Base-by-base conservation (phyloP, 2,329 filamentous ascomycete genomes). In the Diplodia sapinea region DNA sequence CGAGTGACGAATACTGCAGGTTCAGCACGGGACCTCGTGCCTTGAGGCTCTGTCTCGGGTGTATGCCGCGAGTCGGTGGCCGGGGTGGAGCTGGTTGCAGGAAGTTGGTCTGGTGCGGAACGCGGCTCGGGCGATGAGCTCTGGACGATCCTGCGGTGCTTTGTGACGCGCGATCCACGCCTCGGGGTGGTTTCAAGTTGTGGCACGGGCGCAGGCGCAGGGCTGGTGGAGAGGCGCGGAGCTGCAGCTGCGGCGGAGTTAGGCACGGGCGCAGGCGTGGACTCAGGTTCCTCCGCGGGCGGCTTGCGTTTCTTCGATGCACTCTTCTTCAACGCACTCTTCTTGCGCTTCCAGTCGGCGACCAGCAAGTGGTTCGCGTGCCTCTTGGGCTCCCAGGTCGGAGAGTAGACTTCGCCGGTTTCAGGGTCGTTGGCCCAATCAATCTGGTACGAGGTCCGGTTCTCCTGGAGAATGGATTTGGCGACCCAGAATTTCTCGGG, bases 391-490 rank as follows among this genome's bases (percentile, higher is more conserved):
- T 82, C 86, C 87, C 87, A 89, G 57, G 78, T 83, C 11, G 82
- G 82, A 3, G 76, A 67, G 72, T 83, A 88, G 1, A 70, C 68
- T 69, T 82, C 73, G 20, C 84, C 85, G 49, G 84, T 86, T 2
- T 71, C 69, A n/a, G 80, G 76, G 72, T 88, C 77, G 68, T 84
- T 82, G 57, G 80, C 82, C 87, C 87, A 89, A 72, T 87, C 82
- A 65, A 89, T 82, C 3, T 80, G 73, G 70, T 88, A 89, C n/a
- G 79, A 69, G 12, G 73, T 73, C 29, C 72, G 73, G 31, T 57
- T 71, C 55, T 79, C 77, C 50, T 73, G 68, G 23, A 81, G 69
- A 47, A 81, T 79, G 7, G 65, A 70, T n/a, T 23, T 50, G n/a
- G 64, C 64, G 5, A 29, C 15, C 40, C 50, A 59, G 20, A 66